phyloP scores from a whole-genome alignment of 2,329 filamentous ascomycete species.

The Epichloe sibirici region DNA sequence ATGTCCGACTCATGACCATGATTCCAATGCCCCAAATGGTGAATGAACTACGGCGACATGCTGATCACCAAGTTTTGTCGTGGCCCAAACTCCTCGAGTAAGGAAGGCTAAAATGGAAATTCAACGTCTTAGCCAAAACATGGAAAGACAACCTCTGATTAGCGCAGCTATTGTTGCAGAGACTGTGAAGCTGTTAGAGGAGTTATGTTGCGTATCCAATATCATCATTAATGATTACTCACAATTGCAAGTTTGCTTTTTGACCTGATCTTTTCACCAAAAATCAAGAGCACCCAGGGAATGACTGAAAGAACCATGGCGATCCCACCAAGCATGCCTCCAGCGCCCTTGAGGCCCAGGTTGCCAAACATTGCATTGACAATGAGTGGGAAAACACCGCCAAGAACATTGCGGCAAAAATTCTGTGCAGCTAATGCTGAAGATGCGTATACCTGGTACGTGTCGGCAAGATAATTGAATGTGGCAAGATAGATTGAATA shows the following conservation, averaged over 20 bases:
- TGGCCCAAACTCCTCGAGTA: too few relatives aligned
- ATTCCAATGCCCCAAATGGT: too few relatives aligned
- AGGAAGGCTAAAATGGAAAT: too few relatives aligned
- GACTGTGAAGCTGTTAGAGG: not conserved
- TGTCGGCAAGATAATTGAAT: constrained; percentile 88
- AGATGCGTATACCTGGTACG: constrained; percentile 73
- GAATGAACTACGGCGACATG: too few relatives aligned
- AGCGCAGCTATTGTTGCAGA: not conserved
- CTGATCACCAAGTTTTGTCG: too few relatives aligned
- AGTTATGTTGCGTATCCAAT: not conserved
- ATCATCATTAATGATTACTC: constrained; percentile 14
- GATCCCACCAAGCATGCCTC: constrained; percentile 64
- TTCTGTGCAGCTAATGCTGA: constrained; percentile 79
- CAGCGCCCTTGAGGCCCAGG: constrained; percentile 59
- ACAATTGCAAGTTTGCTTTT: constrained; percentile 65
- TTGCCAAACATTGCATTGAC: constrained; percentile 60
- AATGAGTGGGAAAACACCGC: constrained; percentile 69
- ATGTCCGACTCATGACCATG: too few relatives aligned
- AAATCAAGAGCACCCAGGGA: constrained; percentile 53
- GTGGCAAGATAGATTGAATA: constrained; percentile 77
- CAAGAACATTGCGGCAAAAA: constrained; percentile 75
- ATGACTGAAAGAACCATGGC: constrained; percentile 41
- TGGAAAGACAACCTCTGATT: too few relatives aligned
- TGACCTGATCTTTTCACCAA: constrained; percentile 61
- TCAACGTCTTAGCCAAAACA: too few relatives aligned